Conservation (phyloP, 306 rosid species). For the Inga leiocalycina region DNA sequence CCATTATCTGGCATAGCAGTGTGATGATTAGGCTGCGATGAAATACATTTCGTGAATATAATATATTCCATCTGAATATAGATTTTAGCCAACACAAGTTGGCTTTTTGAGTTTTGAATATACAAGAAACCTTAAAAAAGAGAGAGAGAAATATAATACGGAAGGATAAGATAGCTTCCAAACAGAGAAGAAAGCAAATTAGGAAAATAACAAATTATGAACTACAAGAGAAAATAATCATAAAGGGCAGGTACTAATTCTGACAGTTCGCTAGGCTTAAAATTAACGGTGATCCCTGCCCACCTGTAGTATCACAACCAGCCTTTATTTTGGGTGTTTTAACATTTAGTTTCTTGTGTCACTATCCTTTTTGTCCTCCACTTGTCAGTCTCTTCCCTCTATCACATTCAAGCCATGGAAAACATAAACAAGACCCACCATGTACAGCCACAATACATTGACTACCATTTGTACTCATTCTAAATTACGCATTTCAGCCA, state of each 20-base stretch:
- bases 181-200: neutral
- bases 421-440: slow-evolving; percentile 26
- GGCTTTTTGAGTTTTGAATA: neutral
- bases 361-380: slow-evolving; percentile 14
- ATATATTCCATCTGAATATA: neutral
- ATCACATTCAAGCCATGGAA: neutral
- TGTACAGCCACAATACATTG: slow-evolving; percentile 10
- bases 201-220: neutral
- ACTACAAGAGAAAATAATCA: neutral
- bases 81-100: neutral
- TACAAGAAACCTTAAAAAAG: neutral
- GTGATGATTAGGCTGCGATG: neutral
- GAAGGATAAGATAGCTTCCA: neutral
- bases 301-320: neutral
- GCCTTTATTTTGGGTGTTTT: neutral
- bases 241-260: neutral
- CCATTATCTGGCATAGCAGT: neutral
- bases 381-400: neutral
- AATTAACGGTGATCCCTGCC: neutral
- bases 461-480: neutral
- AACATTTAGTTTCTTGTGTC: slow-evolving; percentile 5
- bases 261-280: neutral
- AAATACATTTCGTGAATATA: neutral
- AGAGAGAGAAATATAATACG: neutral
- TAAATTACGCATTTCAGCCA: neutral